Evolutionary conservation across 2,329 filamentous ascomycete genomes (phyloP).

Genomic region (Tolypocladium ophioglossoides): DNA sequence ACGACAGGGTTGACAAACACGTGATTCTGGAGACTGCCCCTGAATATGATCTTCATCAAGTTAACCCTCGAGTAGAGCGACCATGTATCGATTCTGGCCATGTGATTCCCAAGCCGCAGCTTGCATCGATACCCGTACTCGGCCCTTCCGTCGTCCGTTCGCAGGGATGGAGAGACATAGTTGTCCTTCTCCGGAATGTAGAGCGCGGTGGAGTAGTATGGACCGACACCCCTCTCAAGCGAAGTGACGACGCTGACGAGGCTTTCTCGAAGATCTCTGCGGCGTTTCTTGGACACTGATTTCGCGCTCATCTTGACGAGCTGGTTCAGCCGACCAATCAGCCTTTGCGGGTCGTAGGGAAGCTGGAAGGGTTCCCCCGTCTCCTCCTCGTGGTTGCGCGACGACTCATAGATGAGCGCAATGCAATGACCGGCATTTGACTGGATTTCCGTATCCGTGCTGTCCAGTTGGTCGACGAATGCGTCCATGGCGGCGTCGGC

Average conservation of each 20-base stretch:
- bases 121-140: conserved; percentile 44
- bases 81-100: conserved; percentile 40
- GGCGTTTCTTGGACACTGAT: conserved; percentile 36
- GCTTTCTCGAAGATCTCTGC: conserved; percentile 35
- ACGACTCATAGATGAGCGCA: conserved; percentile 70
- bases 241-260: conserved; percentile 44
- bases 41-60: conserved; percentile 36
- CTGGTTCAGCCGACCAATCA: conserved; percentile 36
- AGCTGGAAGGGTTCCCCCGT: conserved; percentile 38
- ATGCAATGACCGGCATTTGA: conserved; percentile 71
- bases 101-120: conserved; percentile 34
- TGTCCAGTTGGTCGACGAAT: conserved; percentile 78
- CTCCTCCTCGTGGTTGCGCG: conserved; percentile 36
- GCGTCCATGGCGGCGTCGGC: conserved; percentile 67
- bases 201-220: conserved; percentile 40
- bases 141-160: conserved; percentile 29
- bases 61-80: conserved; percentile 36
- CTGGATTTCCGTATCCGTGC: conserved; percentile 60
- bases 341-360: conserved; percentile 37
- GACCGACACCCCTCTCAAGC: conserved; percentile 41
- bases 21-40: conserved; percentile 30
- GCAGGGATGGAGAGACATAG: conserved; percentile 28
- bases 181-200: conserved; percentile 28
- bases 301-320: conserved; percentile 37
- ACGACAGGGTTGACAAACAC: conserved; percentile 27